Percentiles rank a stretch among this genome's conserved stretches.
These are phyloP conservation scores for Berkeleyomyces rouxiae DNA, from an alignment of 2,329 filamentous ascomycete species.

Conservation along the genomic window DNA sequence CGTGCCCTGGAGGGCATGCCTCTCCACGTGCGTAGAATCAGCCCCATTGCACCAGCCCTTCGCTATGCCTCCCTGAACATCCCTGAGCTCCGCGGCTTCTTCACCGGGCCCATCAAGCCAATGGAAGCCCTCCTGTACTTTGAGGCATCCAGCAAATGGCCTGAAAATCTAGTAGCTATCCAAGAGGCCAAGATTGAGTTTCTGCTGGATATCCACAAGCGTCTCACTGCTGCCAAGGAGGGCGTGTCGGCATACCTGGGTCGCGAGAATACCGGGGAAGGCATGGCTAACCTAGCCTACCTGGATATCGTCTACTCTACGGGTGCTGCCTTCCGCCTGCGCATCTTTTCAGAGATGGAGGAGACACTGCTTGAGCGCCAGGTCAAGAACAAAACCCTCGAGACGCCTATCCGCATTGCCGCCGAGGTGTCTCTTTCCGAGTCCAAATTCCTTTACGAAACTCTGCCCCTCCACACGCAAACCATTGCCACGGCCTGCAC, in stretches of 20 bases:
- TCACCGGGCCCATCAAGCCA: conserved; percentile 24
- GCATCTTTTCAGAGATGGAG: conserved; percentile 81
- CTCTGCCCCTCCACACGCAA: conserved; percentile 64
- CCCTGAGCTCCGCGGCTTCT: conserved; percentile 22
- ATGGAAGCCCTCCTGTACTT: conserved; percentile 78
- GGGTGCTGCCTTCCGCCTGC: conserved; percentile 62
- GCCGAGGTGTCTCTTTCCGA: conserved; percentile 51
- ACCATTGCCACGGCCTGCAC: conserved; percentile 67
- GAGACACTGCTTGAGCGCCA: conserved; percentile 63
- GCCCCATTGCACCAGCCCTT: conserved; percentile 53
- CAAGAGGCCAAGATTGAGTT: conserved; percentile 91
- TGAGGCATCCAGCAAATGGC: conserved; percentile 85
- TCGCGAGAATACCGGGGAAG: conserved; percentile 55
- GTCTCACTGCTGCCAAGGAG: conserved; percentile 45
- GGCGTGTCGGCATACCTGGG: conserved; percentile 54
- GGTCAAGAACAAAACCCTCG: conserved; percentile 54
- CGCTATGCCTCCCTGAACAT: conserved; percentile 52
- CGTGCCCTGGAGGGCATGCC: conserved; percentile 68
- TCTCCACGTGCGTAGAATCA: conserved; percentile 68
- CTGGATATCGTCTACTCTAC: conserved; percentile 63
- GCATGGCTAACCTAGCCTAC: conserved; percentile 61
- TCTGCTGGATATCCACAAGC: conserved; percentile 55
- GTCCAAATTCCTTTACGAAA: conserved; percentile 55
- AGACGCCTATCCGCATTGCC: conserved; percentile 49
- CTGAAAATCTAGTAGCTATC: conserved; percentile 76